phyloP scores from a whole-genome alignment of 805 yeast genomes.

The Yamadazyma philogaea region DNA sequence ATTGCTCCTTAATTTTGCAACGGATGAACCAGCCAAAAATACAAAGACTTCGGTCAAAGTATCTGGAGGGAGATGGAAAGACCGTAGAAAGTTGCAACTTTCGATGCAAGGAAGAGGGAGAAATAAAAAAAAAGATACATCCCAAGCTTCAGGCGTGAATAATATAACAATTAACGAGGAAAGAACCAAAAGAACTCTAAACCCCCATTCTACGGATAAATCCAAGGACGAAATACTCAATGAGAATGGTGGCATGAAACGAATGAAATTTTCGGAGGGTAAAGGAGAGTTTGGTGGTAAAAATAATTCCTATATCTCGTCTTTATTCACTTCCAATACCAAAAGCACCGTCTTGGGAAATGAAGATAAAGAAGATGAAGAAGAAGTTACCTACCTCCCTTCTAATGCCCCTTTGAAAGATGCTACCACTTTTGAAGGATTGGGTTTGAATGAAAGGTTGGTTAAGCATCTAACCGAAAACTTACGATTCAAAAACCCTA shows the following conservation, averaged over 20 bases:
- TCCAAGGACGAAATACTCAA: background rate
- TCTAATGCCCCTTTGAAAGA: conserved; percentile 87
- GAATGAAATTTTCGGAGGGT: conserved; percentile 39
- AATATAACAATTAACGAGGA: conserved; percentile 19
- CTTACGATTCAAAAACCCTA: conserved; percentile 64
- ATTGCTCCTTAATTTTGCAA: conserved; percentile 69
- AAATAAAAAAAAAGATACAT: conserved; percentile 15
- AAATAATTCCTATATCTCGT: conserved; percentile 72
- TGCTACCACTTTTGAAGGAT: conserved; percentile 63
- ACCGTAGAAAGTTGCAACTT: conserved; percentile 62
- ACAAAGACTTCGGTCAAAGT: conserved; percentile 36
- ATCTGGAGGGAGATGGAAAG: conserved; percentile 80
- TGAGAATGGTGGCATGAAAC: conserved; percentile 2
- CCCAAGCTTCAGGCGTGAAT: conserved; percentile 32
- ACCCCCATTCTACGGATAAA: background rate
- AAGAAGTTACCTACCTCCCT: conserved; percentile 38
- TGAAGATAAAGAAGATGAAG: conserved; percentile 27
- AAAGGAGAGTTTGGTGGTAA: conserved; percentile 54
- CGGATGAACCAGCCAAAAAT: conserved; percentile 22
- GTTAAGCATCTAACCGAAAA: conserved; percentile 53
- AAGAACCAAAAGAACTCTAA: conserved; percentile 8
- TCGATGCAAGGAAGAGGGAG: conserved; percentile 45
- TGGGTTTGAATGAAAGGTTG: conserved; percentile 62
- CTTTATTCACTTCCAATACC: conserved; percentile 58
- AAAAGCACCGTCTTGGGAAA: conserved; percentile 58